Evolutionary conservation across 2,329 filamentous ascomycete species (phyloP), one percentile per base, ranked within the genome.

Genomic region (Hawksworthiomyces lignivorus): DNA sequence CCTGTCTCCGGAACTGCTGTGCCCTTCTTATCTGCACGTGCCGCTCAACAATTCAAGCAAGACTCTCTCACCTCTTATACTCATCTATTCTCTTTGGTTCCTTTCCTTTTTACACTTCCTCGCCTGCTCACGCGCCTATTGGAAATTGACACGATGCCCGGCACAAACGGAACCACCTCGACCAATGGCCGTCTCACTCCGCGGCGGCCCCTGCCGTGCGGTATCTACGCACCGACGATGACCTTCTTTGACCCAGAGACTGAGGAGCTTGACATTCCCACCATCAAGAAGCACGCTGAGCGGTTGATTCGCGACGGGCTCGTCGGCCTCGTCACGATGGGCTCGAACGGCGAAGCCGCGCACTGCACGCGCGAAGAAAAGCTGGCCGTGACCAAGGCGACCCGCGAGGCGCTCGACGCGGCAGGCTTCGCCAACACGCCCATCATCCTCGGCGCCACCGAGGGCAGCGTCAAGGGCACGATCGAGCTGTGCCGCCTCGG

Each of bases 211-310:
- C 75, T 94, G 42, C 82, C 84, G 33, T 82, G 82, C 56, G 86
- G 87, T 59, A 88, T 92, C 60, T 94, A 92, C 63, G 84, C 84
- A 46, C 87, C 87, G 20, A 90, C 84, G 47, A 87, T 92, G 80
- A 94, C 87, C 55, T 94, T 94, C 62, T 94, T 94, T 69, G 70
- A 90, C 63, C 73, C 82, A 7, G 75, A 82, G 50, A 92, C 85
- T 34, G 87, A 94, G 64, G 85, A 92, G 36, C 73, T 94, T 54
- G 87, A 94, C 57, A 78, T 89, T 49, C 72, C 83, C 27, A 75
- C 76, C 46, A 85, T 92, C 66, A 84, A 86, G 64, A 82, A 76
- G 57, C 87, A 94, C 59, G 84, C 85, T 19, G 77, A 85, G 52
- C 82, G 87, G 36, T 77, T 94, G 36, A 83, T 81, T 29, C 70